These are phyloP conservation scores for Pseudonitzschia multiseries DNA, from an alignment of 108 stramenopile genomes.

Conservation along the genomic window DNA sequence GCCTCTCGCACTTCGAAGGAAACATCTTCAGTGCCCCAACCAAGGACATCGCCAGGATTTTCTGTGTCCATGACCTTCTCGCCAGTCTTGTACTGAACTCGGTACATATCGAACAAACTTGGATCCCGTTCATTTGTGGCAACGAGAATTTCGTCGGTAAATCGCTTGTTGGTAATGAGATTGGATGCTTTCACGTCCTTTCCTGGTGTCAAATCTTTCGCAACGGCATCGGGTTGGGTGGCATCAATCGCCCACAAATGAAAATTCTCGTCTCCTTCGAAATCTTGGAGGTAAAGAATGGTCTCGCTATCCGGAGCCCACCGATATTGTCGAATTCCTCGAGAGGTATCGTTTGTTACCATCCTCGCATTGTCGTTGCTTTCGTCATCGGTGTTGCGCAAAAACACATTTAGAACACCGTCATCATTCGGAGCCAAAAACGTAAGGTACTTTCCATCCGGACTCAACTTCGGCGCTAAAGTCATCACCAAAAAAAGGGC, in stretches of 20 bases:
- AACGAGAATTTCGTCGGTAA: slow-evolving; percentile 53
- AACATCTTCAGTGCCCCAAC: slow-evolving; percentile 51
- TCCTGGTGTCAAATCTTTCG: slow-evolving; percentile 61
- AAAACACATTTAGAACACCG: slow-evolving; percentile 53
- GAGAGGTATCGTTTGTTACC: slow-evolving; percentile 54
- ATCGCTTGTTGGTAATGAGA: slow-evolving; percentile 48
- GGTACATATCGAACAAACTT: slow-evolving; percentile 48
- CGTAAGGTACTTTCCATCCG: slow-evolving; percentile 42
- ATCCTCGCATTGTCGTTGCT: slow-evolving; percentile 30
- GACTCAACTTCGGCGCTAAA: slow-evolving; percentile 42
- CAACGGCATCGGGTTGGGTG: slow-evolving; percentile 9
- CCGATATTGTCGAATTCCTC: slow-evolving; percentile 46
- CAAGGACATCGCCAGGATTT: slow-evolving; percentile 61
- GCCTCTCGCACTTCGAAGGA: slow-evolving; percentile 53
- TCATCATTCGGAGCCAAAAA: slow-evolving; percentile 49
- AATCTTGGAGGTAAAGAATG: slow-evolving; percentile 60
- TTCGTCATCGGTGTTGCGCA: slow-evolving; percentile 31
- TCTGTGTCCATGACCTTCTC: slow-evolving; percentile 53
- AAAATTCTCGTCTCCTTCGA: slow-evolving; percentile 59
- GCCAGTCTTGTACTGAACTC: slow-evolving; percentile 43
- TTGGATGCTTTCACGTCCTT: slow-evolving; percentile 58
- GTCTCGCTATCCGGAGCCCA: slow-evolving; percentile 49
- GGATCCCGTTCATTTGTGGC: slow-evolving; percentile 61
- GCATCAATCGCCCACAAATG: slow-evolving; percentile 54
- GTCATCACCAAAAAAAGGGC: not conserved